phyloP scores from a whole-genome alignment of 148 eudicot species.

The Nepenthes mirabilis region DNA sequence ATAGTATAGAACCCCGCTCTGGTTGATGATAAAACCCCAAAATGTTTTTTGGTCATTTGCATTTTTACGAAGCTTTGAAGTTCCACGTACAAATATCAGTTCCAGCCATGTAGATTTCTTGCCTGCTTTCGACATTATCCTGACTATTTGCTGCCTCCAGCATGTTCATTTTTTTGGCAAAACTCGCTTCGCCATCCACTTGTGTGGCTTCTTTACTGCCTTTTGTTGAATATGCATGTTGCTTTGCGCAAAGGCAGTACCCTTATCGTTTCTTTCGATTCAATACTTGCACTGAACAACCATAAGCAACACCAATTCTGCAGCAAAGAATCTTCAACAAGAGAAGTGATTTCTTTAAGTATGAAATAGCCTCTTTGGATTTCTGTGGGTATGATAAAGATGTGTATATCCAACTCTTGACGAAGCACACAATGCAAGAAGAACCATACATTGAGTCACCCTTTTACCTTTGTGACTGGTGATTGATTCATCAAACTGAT shows the following conservation, averaged over 20 bases:
- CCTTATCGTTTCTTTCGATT: conserved; percentile 82
- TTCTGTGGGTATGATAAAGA: not conserved
- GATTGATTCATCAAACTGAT: too few relatives aligned
- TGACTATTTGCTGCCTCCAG: not conserved
- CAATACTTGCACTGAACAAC: conserved; percentile 63
- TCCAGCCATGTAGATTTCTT: not conserved
- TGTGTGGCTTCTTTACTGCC: not conserved
- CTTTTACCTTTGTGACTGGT: too few relatives aligned
- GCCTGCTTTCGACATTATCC: too few relatives aligned
- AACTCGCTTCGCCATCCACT: not conserved
- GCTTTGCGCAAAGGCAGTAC: conserved; percentile 95
- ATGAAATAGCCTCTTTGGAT: too few relatives aligned
- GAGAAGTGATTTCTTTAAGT: conserved; percentile 17
- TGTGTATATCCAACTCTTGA: conserved; percentile 11
- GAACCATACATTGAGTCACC: too few relatives aligned
- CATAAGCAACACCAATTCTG: conserved; percentile 34
- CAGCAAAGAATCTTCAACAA: conserved; percentile 37
- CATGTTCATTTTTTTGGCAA: not conserved
- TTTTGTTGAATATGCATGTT: conserved; percentile 42
- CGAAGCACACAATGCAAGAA: conserved; percentile 17
- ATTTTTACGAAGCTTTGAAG: too few relatives aligned
- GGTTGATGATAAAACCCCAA: conserved; percentile 44
- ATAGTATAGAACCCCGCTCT: too few relatives aligned
- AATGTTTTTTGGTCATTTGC: not conserved
- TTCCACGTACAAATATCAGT: not conserved